A percentile compares a stretch with the other conserved stretches of the same genome.
Conservation (phyloP, 2,329 filamentous ascomycete genomes). For the Emergomyces africanus region DNA sequence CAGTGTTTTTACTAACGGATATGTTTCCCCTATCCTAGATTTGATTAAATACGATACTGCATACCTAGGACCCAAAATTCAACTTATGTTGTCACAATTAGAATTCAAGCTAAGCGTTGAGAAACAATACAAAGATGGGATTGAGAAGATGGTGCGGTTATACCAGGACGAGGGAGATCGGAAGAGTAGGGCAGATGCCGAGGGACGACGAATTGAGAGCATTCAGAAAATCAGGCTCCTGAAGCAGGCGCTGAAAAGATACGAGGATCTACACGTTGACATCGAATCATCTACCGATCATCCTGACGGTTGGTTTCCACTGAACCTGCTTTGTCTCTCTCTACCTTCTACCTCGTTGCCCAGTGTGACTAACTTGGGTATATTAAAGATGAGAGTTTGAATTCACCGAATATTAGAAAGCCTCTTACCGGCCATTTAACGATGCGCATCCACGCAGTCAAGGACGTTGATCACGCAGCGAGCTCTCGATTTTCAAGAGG, state of each 20-base stretch:
- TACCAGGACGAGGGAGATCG: conserved; percentile 96
- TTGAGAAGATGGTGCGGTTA: conserved; percentile 97
- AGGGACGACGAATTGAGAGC: conserved; percentile 80
- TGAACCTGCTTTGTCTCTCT: background rate
- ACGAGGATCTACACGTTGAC: conserved; percentile 93
- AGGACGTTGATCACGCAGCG: conserved; percentile 87
- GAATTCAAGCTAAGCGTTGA: conserved; percentile 99
- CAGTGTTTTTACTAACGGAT: background rate
- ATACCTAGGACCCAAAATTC: conserved; percentile 89
- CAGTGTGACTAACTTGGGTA: background rate
- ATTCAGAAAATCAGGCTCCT: conserved; percentile 95
- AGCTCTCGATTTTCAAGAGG: conserved; percentile 72
- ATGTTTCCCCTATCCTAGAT: conserved; percentile 42
- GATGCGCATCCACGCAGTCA: conserved; percentile 75
- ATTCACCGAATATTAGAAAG: conserved; percentile 86
- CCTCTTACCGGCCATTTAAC: conserved; percentile 85
- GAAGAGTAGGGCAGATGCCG: conserved; percentile 88
- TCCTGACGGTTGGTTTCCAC: conserved; percentile 55
- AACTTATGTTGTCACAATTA: conserved; percentile 96
- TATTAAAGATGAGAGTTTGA: conserved; percentile 77
- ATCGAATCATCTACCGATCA: conserved; percentile 63
- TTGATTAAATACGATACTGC: conserved; percentile 97
- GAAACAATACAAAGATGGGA: conserved; percentile 96
- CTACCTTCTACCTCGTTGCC: background rate
- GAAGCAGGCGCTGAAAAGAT: conserved; percentile 91